These are phyloP conservation scores for Venturia aucupariae DNA, from an alignment of 2,329 filamentous ascomycete species.

Conservation along the genomic window DNA sequence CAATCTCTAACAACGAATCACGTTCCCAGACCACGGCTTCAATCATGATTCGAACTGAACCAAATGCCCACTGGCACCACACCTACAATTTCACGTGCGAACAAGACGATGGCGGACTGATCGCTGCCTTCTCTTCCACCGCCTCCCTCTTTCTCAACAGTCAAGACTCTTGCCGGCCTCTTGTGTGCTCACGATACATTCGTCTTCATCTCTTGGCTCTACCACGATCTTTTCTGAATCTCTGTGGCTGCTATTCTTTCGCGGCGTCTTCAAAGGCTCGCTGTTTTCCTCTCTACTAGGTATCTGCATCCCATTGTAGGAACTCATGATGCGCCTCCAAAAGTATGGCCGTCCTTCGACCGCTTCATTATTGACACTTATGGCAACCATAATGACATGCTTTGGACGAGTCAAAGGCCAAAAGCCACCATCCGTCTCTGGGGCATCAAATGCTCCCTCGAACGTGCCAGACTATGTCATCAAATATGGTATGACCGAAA, in stretches of 20 bases:
- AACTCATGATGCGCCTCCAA: background rate
- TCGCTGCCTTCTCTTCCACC: background rate
- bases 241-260: background rate
- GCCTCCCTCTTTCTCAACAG: background rate
- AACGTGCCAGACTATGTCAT: constrained; percentile 15
- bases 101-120: background rate
- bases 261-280: background rate
- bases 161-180: background rate
- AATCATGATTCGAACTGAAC: background rate
- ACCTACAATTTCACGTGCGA: background rate
- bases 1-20: constrained; percentile 2
- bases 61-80: too few species aligned
- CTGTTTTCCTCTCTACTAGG: too few species aligned
- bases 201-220: background rate
- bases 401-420: background rate
- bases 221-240: background rate
- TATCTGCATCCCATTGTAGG: background rate
- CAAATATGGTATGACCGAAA: constrained; percentile 14
- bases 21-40: background rate
- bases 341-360: background rate
- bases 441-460: constrained; percentile 9
- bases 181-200: background rate
- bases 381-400: background rate
- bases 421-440: background rate
- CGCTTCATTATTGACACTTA: background rate